Evolutionary conservation across 768 basidiomycete species (phyloP).

Genomic region (Rhodocollybia butyracea): DNA sequence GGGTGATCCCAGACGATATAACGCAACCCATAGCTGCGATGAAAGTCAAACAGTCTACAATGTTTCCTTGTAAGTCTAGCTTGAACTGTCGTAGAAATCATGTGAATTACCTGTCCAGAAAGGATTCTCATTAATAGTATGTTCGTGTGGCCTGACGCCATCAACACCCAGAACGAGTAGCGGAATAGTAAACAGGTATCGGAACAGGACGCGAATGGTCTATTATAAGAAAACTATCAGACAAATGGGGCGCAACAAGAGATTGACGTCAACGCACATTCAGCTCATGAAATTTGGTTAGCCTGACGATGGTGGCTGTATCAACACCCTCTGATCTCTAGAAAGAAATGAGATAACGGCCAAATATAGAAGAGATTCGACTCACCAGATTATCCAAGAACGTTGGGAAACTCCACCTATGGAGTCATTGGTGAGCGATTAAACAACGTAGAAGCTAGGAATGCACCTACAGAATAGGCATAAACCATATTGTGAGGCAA

Average conservation of each 20-base stretch:
- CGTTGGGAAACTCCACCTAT: constrained; percentile 61
- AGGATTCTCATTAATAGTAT: constrained; percentile 65
- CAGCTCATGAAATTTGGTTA: constrained; percentile 79
- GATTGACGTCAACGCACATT: constrained; percentile 50
- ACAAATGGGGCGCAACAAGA: no score
- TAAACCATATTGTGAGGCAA: constrained; percentile 70
- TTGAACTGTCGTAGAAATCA: background rate
- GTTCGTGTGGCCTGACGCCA: constrained; percentile 57
- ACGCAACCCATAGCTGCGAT: constrained; percentile 55
- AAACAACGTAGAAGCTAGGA: background rate
- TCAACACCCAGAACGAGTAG: constrained; percentile 66
- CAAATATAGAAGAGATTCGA: background rate
- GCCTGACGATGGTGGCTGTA: constrained; percentile 57
- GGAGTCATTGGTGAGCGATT: background rate
- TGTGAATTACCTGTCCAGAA: constrained; percentile 41
- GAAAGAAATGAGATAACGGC: background rate
- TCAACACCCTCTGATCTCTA: constrained; percentile 67
- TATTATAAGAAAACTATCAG: constrained; percentile 20
- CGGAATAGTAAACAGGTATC: constrained; percentile 68
- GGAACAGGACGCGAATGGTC: constrained; percentile 70
- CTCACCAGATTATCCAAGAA: constrained; percentile 63
- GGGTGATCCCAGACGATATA: constrained; percentile 71
- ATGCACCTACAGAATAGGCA: constrained; percentile 58
- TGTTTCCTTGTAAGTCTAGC: constrained; percentile 12
- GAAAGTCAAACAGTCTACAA: constrained; percentile 56